Evolutionary conservation across 1,284 basidiomycete genomes (phyloP).

Genomic region (Dichomitus squalens): DNA sequence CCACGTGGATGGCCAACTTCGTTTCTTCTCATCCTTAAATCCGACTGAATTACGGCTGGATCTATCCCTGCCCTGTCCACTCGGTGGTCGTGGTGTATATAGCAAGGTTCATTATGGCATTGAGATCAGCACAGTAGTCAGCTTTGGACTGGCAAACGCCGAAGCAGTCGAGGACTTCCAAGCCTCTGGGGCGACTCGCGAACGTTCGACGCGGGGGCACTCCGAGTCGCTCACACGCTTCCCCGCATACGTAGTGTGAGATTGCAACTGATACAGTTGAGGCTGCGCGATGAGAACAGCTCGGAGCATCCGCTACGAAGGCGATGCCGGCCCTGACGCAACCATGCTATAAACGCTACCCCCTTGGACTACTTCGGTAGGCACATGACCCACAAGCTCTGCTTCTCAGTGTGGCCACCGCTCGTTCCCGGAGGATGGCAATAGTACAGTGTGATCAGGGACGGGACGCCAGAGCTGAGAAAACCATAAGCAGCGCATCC

Average conservation of each 20-base stretch:
- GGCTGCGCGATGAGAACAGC: not conserved
- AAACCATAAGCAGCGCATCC: not conserved
- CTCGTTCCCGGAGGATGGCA: not conserved
- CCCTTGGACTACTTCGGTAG: not conserved
- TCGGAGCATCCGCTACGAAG: not conserved
- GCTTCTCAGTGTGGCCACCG: not conserved
- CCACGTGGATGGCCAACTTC: no score
- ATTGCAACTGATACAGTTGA: conserved; percentile 3
- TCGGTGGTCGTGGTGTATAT: no score
- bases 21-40: no score
- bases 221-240: not conserved
- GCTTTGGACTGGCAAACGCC: not conserved
- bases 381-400: not conserved
- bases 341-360: no score
- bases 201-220: not conserved
- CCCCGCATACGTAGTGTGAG: conserved; percentile 1
- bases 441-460: conserved; percentile 1
- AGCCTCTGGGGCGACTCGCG: not conserved
- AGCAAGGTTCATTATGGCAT: no score
- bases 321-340: not conserved
- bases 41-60: no score
- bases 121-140: no score
- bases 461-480: not conserved
- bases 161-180: not conserved
- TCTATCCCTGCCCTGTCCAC: no score